Conservation (phyloP, 148 eudicot species). For the Rhododendron vialii region DNA sequence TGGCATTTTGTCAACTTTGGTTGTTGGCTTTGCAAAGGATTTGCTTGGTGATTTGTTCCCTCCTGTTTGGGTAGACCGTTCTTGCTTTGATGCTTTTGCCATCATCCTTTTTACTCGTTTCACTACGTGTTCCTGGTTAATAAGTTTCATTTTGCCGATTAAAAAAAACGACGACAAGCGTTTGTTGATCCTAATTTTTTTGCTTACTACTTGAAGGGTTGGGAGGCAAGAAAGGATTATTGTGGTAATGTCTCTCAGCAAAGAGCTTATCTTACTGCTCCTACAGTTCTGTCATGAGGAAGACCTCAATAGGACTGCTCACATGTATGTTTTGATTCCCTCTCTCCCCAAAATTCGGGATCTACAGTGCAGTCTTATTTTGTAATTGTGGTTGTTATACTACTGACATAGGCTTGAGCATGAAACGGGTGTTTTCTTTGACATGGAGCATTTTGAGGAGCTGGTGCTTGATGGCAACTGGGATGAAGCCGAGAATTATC, state of each 20-base stretch:
- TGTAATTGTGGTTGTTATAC: background rate
- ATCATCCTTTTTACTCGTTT: too few species aligned
- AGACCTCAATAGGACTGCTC: too few species aligned
- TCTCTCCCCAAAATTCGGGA: background rate
- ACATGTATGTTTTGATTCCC: background rate
- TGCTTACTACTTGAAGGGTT: background rate
- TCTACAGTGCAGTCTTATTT: background rate
- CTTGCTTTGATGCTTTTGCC: too few species aligned
- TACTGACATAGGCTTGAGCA: conserved; percentile 21
- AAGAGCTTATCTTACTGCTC: conserved; percentile 16
- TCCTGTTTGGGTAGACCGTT: too few species aligned
- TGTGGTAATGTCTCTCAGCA: background rate
- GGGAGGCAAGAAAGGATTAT: conserved; percentile 3
- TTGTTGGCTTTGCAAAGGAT: too few species aligned
- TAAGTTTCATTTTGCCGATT: too few species aligned
- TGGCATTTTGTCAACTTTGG: too few species aligned
- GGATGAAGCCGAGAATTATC: conserved; percentile 19
- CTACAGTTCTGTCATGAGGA: conserved; percentile 33
- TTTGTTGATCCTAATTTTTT: background rate
- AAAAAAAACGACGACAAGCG: background rate
- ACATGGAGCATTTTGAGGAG: conserved; percentile 17
- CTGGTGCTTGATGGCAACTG: conserved; percentile 12
- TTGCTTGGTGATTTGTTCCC: too few species aligned
- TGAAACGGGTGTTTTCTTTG: conserved; percentile 18
- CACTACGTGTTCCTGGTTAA: too few species aligned